A percentile compares a stretch with the other conserved stretches of the same genome.
Conservation (phyloP, 2,329 filamentous ascomycete genomes). For the Cyclaneusma minus region DNA sequence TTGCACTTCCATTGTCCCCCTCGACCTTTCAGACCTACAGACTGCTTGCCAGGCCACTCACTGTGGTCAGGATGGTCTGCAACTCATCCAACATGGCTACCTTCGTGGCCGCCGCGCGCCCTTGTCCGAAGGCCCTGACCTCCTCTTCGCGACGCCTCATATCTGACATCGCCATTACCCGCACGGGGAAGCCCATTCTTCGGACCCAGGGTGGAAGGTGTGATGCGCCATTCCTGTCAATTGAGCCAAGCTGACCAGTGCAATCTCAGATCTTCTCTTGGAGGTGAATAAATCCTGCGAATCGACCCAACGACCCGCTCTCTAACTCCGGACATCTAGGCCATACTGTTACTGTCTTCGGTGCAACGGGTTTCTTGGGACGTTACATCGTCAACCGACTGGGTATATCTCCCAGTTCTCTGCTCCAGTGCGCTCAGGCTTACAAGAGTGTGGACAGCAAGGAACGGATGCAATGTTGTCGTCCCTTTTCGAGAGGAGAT, state of each 20-base stretch:
- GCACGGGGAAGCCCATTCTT: conserved; percentile 91
- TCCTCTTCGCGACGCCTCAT: conserved; percentile 36
- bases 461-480: conserved; percentile 86
- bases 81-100: too few species aligned
- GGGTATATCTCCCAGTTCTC: conserved; percentile 32
- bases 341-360: conserved; percentile 94
- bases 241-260: conserved; percentile 15
- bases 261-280: conserved; percentile 55
- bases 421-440: conserved; percentile 6
- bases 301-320: conserved; percentile 9
- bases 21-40: too few species aligned
- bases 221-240: conserved; percentile 18
- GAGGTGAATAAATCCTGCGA: conserved; percentile 42
- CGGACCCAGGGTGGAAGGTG: conserved; percentile 81
- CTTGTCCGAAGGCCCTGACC: too few species aligned
- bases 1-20: too few species aligned
- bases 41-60: too few species aligned
- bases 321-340: conserved; percentile 33
- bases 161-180: conserved; percentile 82
- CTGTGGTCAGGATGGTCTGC: too few species aligned
- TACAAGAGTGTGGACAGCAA: conserved; percentile 38
- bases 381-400: conserved; percentile 95
- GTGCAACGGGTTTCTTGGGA: conserved; percentile 87
- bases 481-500: conserved; percentile 94
- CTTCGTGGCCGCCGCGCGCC: too few species aligned